Conservation (phyloP, 2,329 filamentous ascomycete genomes). For the Penicillium oxalicum region DNA sequence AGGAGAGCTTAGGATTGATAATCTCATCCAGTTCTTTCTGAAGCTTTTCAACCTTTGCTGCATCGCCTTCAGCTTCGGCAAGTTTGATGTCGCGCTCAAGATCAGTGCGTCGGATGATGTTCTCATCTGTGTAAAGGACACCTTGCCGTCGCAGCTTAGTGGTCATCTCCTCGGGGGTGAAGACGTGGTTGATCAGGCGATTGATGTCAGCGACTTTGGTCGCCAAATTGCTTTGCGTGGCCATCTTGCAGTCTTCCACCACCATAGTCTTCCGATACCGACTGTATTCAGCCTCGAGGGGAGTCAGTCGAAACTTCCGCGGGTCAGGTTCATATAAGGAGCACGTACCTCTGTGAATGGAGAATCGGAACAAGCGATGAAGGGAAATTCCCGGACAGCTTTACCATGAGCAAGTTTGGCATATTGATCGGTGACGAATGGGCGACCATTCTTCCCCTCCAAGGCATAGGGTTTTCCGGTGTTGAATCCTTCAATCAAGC, state of each 20-base stretch:
- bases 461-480: conserved; percentile 79
- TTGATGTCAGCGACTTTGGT: conserved; percentile 78
- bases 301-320: too few species aligned
- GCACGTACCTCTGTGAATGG: conserved; percentile 68
- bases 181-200: conserved; percentile 67
- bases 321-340: neutral
- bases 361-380: conserved; percentile 82
- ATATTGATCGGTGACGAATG: conserved; percentile 81
- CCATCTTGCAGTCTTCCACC: conserved; percentile 65
- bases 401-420: conserved; percentile 76
- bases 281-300: conserved; percentile 63
- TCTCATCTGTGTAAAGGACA: conserved; percentile 60
- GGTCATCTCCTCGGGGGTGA: conserved; percentile 77
- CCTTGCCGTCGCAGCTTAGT: conserved; percentile 69
- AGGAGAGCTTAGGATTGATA: conserved; percentile 61
- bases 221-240: conserved; percentile 63
- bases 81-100: conserved; percentile 61
- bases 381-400: conserved; percentile 76
- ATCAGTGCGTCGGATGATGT: conserved; percentile 61
- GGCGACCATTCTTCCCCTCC: conserved; percentile 64
- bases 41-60: conserved; percentile 47
- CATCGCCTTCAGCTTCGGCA: conserved; percentile 59
- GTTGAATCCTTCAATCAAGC: conserved; percentile 76
- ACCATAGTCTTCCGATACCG: conserved; percentile 71
- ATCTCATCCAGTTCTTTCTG: conserved; percentile 46